Evolutionary conservation across 768 basidiomycete species (phyloP).

Genomic region (Lanmaoa rubissima): DNA sequence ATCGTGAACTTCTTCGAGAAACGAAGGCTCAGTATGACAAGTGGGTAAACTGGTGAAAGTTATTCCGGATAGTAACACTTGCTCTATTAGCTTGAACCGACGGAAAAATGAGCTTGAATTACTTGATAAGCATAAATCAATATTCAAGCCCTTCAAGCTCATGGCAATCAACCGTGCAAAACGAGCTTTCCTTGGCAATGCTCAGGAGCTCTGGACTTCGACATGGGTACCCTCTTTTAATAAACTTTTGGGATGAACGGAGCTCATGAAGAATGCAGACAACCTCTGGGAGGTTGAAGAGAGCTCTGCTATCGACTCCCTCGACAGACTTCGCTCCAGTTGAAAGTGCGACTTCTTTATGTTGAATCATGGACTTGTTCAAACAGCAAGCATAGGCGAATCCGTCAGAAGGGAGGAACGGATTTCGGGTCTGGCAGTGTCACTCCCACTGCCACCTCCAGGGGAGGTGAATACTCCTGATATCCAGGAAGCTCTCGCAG

Average conservation of each 20-base stretch:
- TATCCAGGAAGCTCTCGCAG: neutral
- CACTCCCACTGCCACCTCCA: too few relatives aligned
- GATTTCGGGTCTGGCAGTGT: neutral
- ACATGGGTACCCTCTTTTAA: neutral
- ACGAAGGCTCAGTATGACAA: neutral
- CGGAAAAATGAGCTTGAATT: neutral
- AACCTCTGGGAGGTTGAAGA: constrained; percentile 7
- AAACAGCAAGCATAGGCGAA: neutral
- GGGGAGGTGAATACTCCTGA: neutral
- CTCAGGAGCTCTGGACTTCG: neutral
- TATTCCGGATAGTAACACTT: neutral
- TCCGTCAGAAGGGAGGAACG: neutral
- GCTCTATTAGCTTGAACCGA: neutral
- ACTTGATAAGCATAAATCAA: neutral
- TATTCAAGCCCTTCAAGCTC: neutral
- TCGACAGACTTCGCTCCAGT: neutral
- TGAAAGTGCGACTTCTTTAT: neutral
- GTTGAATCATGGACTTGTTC: neutral
- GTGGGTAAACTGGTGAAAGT: neutral
- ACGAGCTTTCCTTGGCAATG: neutral
- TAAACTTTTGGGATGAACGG: too few relatives aligned
- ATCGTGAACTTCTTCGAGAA: neutral
- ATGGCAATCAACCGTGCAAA: neutral
- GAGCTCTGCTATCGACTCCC: neutral
- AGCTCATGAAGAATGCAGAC: neutral